Base-by-base conservation (phyloP, 2,329 filamentous ascomycete genomes). In the Pseudonectria foliicola region DNA sequence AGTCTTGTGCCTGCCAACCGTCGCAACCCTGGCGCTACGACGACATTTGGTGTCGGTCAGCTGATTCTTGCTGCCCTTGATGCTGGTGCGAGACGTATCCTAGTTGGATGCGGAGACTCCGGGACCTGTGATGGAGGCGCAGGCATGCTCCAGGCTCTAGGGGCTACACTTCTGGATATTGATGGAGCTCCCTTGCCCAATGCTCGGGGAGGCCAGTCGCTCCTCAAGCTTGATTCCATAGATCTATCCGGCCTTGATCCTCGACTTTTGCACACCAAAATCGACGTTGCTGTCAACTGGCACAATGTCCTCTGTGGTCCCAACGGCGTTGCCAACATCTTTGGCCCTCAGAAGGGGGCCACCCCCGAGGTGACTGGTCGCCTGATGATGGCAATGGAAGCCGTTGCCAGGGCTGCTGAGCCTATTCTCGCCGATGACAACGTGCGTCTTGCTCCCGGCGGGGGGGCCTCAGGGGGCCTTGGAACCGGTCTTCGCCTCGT, bases 121-220 rank as follows among this genome's bases (percentile, higher is more conserved):
- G 71, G 68, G 5, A 73, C 69, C 5, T 71, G 67, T 25, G 70
- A 73, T 39, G 70, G 67, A 6, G 71, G 70, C 11, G 64, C 66
- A 1, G 70, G 70, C 11, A 72, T 74, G 68, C 63, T 71, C 7
- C 70, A 74, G 42, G 70, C 70, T 3, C 60, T 74, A 6, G 70
- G 70, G 4, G 68, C 59, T 3, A 57, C 57, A 3, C 56, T 73
- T 12, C 39, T 67, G 10, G 62, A 67, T 38, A 31, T 33, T 3
- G 40, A 62, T 15, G 66, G 63, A 2, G 31, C 46, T 4, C 46
- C 55, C 16, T 48, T 72, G 4, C 60, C 63, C 3, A 44, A 33
- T 4, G 66, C 63, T 10, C 48, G 40, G 10, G 68, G 68, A 21
- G 68, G 68, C 10, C 52, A 57, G 34, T 57, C 57, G 1, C 53